Evolutionary conservation across 805 yeast species (phyloP), one percentile per base, ranked within the genome.

Genomic region (Schwanniomyces sp.): DNA sequence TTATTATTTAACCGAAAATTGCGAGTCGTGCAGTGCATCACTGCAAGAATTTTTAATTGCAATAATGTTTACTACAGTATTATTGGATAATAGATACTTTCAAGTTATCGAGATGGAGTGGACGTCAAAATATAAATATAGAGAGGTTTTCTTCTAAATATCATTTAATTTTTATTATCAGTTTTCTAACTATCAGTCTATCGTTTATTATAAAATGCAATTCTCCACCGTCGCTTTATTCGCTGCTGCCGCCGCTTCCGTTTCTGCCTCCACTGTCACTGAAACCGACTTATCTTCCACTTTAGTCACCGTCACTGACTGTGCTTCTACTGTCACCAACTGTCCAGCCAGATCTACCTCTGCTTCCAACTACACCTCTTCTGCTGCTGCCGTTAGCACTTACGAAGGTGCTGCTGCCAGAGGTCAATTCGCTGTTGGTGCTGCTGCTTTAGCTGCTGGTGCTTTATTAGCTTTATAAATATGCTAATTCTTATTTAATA

Each of bases 391-490:
- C 61, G 69, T 66, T 50, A 54, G 72, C 45, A 58, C 73, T 52
- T 70, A 55, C 66, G 69, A 64, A 57, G 75, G 64, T 66, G 69
- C 63, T 56, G 52, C 47, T 45, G 74, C 68, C 53, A 64, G 49
- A 51, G 53, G 47, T 50, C 63, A 58, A 59, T 59, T 48, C 56
- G 75, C 73, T 52, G 76, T 67, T 49, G 78, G 76, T 70, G 75
- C 68, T 59, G 76, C 71, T 64, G 76, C 73, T 57, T 66, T 72
- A 63, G 76, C 76, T 63, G 72, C 72, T 45, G 76, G 76, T 70
- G 78, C 76, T 66, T 70, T 72, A 63, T 80, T 85, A 39, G 87
- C 91, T 45, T 75, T 84, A 45, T 85, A 86, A 63, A 58, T 52
- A 18, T 30, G 38, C 36, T 43, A 43, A 21, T 25, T 14, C 10